Evolutionary conservation across 306 rosid genomes (phyloP), one percentile per base, ranked within the genome.

Genomic region (Dryas drummondii): DNA sequence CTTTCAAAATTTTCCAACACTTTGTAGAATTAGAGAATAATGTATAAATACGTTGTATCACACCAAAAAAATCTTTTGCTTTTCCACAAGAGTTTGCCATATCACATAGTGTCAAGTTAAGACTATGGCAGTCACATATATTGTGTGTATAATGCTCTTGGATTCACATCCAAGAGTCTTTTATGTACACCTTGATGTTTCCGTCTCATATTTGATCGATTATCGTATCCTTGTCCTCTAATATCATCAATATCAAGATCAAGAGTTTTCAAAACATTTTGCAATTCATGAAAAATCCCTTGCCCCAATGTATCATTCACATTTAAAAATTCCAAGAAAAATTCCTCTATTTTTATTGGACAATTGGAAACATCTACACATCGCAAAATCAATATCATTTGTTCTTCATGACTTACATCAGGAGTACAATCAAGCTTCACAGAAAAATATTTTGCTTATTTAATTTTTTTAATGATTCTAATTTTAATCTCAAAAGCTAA

Each of bases 341-440:
- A 63, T 12, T 63, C 27, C 1, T 63, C 50, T 5, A 63, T 7
- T 63, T 63, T 41, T 5, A 63, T 2, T 37, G 48, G 22, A 63
- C 26, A 46, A 3, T 37, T 22, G 1, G n/a, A 46, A 6, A 47
- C 72, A 67, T 67, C 15, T 13, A 67, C 57, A 19, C 32, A 46
- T 48, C 56, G 6, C 5, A 47, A n/a, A 7, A 67, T 67, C 16
- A 67, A 42, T 0, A 12, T 12, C 70, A 65, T 42, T 5, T 65
- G 27, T 22, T 67, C 55, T 19, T 47, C 32, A 4, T 45, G 40
- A 48, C 72, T 67, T 14, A 22, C 22, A 47, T 67, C 56, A 2
- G 16, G 57, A 14, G 72, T 67, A 47, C 72, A 67, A 67, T 67
- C 55, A n/a, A 67, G 44, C 2, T 46, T 67, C 1, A 67, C n/a